phyloP scores from a whole-genome alignment of 768 basidiomycete genomes.

The Lactifluus rugatus region DNA sequence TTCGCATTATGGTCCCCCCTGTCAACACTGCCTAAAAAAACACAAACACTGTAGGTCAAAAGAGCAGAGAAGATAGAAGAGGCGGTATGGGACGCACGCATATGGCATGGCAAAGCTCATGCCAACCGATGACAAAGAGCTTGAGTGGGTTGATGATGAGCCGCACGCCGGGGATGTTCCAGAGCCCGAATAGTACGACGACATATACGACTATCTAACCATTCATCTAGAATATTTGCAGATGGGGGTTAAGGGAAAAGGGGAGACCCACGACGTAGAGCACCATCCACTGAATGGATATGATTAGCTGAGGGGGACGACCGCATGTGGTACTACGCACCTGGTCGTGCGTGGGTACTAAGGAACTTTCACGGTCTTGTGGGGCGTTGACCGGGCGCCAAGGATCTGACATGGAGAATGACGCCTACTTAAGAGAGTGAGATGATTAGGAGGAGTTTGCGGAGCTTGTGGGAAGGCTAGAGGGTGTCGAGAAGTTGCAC shows the following conservation, averaged over 20 bases:
- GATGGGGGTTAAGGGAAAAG: background rate
- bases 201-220: conserved; percentile 71
- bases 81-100: conserved; percentile 39
- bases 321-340: conserved; percentile 5
- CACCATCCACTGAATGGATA: conserved; percentile 48
- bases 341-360: conserved; percentile 16
- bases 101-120: conserved; percentile 77
- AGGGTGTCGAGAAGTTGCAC: background rate
- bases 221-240: conserved; percentile 3
- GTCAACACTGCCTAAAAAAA: conserved; percentile 56
- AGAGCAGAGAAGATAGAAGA: background rate
- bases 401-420: conserved; percentile 4
- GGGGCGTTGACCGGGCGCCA: conserved; percentile 1
- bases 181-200: conserved; percentile 78
- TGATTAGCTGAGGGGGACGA: background rate
- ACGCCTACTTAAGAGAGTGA: background rate
- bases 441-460: background rate
- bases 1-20: conserved; percentile 66
- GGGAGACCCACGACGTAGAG: conserved; percentile 55
- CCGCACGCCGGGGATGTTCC: conserved; percentile 77
- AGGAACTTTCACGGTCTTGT: background rate
- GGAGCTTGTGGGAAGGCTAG: background rate
- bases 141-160: conserved; percentile 78
- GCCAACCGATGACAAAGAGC: conserved; percentile 81
- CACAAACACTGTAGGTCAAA: background rate